These are phyloP conservation scores for Talaromyces thailandensis DNA, from an alignment of 495 filamentous ascomycete species.

Conservation along the genomic window DNA sequence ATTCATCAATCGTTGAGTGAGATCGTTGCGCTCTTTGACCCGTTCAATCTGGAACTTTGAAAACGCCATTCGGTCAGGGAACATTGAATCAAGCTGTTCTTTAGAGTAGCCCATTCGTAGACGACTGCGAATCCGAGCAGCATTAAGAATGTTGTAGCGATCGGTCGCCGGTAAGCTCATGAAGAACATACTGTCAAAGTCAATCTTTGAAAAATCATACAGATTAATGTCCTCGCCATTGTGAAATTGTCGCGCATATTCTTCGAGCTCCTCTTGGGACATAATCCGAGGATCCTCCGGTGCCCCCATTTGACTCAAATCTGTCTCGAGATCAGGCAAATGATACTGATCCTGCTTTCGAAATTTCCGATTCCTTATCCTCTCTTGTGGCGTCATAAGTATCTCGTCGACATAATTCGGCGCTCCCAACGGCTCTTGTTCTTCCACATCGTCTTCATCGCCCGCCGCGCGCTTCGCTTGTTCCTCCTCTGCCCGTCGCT, in stretches of 20 bases:
- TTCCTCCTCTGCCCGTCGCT: slow-evolving; percentile 78
- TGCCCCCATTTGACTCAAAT: slow-evolving; percentile 74
- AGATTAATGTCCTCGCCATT: slow-evolving; percentile 91
- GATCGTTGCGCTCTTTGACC: slow-evolving; percentile 80
- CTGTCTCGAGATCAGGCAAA: slow-evolving; percentile 70
- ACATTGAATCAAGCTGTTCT: slow-evolving; percentile 92
- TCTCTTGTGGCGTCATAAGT: slow-evolving; percentile 70
- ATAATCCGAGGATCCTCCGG: slow-evolving; percentile 91
- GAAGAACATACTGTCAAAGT: slow-evolving; percentile 93
- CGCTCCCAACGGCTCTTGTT: slow-evolving; percentile 61
- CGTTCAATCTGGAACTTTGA: slow-evolving; percentile 93
- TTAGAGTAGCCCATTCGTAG: slow-evolving; percentile 93
- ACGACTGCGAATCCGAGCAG: slow-evolving; percentile 75
- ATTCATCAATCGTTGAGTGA: slow-evolving; percentile 95
- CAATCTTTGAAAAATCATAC: slow-evolving; percentile 98
- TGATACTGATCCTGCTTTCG: slow-evolving; percentile 91
- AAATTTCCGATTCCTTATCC: slow-evolving; percentile 66
- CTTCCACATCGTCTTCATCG: slow-evolving; percentile 31
- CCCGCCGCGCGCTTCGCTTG: slow-evolving; percentile 52
- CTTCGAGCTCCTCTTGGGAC: slow-evolving; percentile 84
- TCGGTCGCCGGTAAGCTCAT: slow-evolving; percentile 79
- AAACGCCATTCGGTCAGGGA: slow-evolving; percentile 96
- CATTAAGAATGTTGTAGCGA: slow-evolving; percentile 95
- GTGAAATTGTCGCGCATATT: slow-evolving; percentile 87
- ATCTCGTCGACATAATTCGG: slow-evolving; percentile 85